Percentiles rank a stretch among this genome's conserved stretches.
Conservation (phyloP, 139 green algal species). For the Tetraselmis striata region DNA sequence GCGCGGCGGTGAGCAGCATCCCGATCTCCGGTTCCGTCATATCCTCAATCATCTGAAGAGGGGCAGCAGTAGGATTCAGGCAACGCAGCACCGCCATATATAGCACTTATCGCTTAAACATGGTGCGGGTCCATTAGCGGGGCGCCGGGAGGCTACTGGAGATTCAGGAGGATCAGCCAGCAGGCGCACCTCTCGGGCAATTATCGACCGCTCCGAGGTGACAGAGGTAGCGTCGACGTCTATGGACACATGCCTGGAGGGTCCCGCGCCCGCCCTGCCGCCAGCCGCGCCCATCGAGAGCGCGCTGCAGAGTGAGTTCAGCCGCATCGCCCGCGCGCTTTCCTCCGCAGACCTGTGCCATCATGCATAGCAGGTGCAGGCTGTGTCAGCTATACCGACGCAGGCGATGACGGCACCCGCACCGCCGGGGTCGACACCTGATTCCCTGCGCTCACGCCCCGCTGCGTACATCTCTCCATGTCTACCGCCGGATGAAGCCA, state of each 20-base stretch:
- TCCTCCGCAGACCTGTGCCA: background rate
- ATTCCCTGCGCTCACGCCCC: no score
- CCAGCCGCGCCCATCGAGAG: background rate
- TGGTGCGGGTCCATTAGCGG: background rate
- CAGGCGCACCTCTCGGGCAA: background rate
- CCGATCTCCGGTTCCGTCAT: background rate
- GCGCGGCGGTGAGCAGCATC: background rate
- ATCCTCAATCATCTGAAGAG: background rate
- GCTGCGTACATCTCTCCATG: no score
- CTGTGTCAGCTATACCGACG: background rate
- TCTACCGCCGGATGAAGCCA: no score
- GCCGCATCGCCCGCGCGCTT: background rate
- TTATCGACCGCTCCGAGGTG: background rate
- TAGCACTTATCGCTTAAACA: no score
- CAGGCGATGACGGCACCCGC: background rate
- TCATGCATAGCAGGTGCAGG: background rate
- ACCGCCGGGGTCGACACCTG: background rate
- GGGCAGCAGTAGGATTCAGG: background rate
- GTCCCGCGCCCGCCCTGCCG: background rate
- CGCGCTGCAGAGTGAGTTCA: background rate
- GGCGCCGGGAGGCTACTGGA: background rate
- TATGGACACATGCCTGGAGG: background rate
- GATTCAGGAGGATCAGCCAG: background rate
- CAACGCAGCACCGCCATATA: background rate
- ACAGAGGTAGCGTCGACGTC: background rate